Evolutionary conservation across 345 rosid species (phyloP), one percentile per base, ranked within the genome.

Genomic region (Carallia pectinifolia): DNA sequence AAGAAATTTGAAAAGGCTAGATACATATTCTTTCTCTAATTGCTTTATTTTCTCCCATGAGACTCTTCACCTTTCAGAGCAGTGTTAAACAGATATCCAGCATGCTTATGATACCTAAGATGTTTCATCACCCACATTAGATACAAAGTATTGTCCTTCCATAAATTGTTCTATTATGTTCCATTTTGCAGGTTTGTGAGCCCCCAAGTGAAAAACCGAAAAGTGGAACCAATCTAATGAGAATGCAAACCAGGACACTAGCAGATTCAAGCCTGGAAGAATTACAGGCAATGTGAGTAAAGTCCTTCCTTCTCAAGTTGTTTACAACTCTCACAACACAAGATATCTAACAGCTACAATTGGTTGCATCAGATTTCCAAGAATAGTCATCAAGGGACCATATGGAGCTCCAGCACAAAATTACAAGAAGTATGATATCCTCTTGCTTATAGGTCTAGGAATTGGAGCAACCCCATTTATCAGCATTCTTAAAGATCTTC

Each of bases 401-500:
- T 92, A 75, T 63, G 97, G 99, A 76, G 99, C 99, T 7, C 99
- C 99, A 4, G 99, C 99, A 61, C 99, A 95, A 64, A 83, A 82
- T 74, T 89, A 87, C 85, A 86, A 77, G 39, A 86, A 86, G 36
- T 95, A 69, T 19, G 99, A 95, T 70, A 85, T 92, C 37, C 87
- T 95, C 30, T 74, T 92, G 38, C 96, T 95, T 34, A 81, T 92
- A 37, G 98, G 98, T 47, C 78, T 95, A 15, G 97, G 99, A 58
- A 95, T 92, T 9, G 99, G 99, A 30, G 99, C 99, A 65, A 95
- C 99, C 66, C 99, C 99, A 1, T 87, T 95, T 67, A 85, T 95
- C 71, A 95, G 99, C 86, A 90, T 95, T 58, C 60, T 87, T 48
- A 95, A 95, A 78, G 99, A 95, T 85, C 85, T 92, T 61, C 86